A percentile compares a stretch with the other conserved stretches of the same genome.
These are phyloP conservation scores for Ophiostoma pallidulum DNA, from an alignment of 2,329 filamentous ascomycete genomes.

Conservation along the genomic window DNA sequence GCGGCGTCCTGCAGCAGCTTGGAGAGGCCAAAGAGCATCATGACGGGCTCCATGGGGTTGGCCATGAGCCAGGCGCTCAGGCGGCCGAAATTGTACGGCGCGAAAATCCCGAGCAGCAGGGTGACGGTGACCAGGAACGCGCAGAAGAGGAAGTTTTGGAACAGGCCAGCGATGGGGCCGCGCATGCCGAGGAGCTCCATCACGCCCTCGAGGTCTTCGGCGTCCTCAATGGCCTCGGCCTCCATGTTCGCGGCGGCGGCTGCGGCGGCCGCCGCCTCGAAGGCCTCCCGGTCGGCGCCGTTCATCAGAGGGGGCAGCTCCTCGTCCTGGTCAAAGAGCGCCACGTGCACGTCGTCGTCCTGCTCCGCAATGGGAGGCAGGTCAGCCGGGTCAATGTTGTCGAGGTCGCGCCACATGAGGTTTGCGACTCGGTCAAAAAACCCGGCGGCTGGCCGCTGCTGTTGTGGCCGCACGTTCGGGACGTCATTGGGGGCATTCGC, in stretches of 20 bases:
- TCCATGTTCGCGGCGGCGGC: conserved; percentile 54
- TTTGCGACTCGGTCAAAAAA: conserved; percentile 39
- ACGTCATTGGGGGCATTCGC: too few species aligned
- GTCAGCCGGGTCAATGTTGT: conserved; percentile 45
- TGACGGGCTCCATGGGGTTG: conserved; percentile 68
- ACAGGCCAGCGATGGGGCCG: conserved; percentile 76
- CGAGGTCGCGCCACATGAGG: conserved; percentile 54
- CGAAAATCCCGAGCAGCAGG: conserved; percentile 74
- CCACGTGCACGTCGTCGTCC: conserved; percentile 7
- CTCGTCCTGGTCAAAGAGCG: conserved; percentile 25
- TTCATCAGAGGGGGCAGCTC: conserved; percentile 26
- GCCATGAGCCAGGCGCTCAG: conserved; percentile 70
- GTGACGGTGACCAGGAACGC: conserved; percentile 81
- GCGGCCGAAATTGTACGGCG: conserved; percentile 88
- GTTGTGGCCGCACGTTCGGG: background rate
- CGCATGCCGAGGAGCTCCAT: conserved; percentile 96
- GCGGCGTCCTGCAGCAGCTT: conserved; percentile 69
- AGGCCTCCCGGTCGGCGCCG: conserved; percentile 46
- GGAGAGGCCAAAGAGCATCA: conserved; percentile 61
- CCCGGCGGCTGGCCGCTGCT: conserved; percentile 23
- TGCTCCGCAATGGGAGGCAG: conserved; percentile 30
- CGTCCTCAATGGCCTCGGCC: conserved; percentile 67
- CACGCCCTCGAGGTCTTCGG: conserved; percentile 91
- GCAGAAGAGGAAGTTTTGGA: conserved; percentile 94
- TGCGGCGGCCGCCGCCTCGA: conserved; percentile 55